A percentile compares a stretch with the other conserved stretches of the same genome.
phyloP scores from a whole-genome alignment of 192 early-diverging fungal species.

The Podila epigama region DNA sequence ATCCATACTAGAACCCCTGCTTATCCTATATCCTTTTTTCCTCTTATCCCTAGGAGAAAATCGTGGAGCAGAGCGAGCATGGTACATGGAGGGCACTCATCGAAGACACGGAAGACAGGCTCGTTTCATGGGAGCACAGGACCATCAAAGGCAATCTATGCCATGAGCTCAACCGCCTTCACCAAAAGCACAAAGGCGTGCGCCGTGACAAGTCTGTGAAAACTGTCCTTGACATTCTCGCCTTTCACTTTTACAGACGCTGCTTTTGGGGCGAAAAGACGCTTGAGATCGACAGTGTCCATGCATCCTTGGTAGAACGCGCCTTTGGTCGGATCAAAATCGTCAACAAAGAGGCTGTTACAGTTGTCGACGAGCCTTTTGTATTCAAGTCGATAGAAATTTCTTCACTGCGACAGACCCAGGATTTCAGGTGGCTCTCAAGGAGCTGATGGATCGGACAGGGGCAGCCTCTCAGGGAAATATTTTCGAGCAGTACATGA shows the following conservation, averaged over 20 bases:
- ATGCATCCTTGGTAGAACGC: constrained; percentile 9
- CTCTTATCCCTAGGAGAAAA: no score
- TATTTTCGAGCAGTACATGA: constrained; percentile 1
- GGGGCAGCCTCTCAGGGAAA: constrained; percentile 1
- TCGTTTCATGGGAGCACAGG: background rate
- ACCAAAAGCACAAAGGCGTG: background rate
- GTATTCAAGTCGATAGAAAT: constrained; percentile 13
- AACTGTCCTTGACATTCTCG: background rate
- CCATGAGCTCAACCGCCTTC: constrained; percentile 4
- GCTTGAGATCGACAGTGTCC: background rate
- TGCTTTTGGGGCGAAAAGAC: background rate
- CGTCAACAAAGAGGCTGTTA: background rate
- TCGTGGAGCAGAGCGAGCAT: background rate
- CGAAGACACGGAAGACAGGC: constrained; percentile 8
- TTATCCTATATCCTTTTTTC: no score
- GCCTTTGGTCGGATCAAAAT: constrained; percentile 31
- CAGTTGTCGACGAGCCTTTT: constrained; percentile 28
- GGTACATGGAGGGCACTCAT: constrained; percentile 4
- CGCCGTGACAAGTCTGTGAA: background rate
- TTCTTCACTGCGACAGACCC: constrained; percentile 8
- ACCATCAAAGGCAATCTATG: constrained; percentile 5
- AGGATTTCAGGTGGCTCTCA: background rate
- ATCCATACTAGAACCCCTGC: no score
- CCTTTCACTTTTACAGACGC: background rate
- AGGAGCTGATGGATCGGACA: background rate